Percentiles rank a stretch among this genome's conserved stretches.
phyloP scores from a whole-genome alignment of 2,329 filamentous ascomycete species.

The Stagonosporopsis cucurbitacearum region DNA sequence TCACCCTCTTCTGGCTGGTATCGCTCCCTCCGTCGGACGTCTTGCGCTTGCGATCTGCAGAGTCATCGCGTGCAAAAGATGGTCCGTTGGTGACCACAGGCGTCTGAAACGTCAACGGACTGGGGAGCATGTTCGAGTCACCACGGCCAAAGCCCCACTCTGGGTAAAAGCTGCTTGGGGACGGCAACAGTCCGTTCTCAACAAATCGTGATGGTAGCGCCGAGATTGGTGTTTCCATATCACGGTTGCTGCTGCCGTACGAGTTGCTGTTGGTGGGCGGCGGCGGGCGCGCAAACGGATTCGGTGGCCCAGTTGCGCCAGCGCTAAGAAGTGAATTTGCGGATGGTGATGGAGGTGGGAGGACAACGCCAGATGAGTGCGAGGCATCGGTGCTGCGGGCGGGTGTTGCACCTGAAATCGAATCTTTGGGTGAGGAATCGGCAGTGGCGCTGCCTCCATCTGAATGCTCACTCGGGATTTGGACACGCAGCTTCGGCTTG shows the following conservation, averaged over 20 bases:
- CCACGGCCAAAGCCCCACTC: constrained; percentile 82
- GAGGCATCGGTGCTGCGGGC: constrained; percentile 63
- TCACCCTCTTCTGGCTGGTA: constrained; percentile 47
- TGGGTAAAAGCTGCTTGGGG: constrained; percentile 89
- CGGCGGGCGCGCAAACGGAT: constrained; percentile 89
- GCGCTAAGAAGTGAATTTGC: constrained; percentile 85
- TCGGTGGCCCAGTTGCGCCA: constrained; percentile 89
- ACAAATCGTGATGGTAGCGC: constrained; percentile 92
- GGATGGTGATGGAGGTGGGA: constrained; percentile 92
- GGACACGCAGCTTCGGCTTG: constrained; percentile 85
- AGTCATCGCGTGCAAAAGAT: constrained; percentile 54
- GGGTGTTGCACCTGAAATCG: constrained; percentile 65
- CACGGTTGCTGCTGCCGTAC: constrained; percentile 43
- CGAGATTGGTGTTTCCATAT: constrained; percentile 83
- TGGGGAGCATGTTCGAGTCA: constrained; percentile 87
- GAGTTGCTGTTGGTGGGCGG: constrained; percentile 68
- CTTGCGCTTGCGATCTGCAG: constrained; percentile 50
- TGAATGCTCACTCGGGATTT: constrained; percentile 91
- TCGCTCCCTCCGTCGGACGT: constrained; percentile 50
- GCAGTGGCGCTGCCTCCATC: constrained; percentile 77
- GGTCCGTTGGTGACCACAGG: constrained; percentile 61
- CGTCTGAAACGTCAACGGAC: constrained; percentile 90
- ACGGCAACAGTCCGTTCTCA: constrained; percentile 84
- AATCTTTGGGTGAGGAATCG: constrained; percentile 69
- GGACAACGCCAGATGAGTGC: constrained; percentile 73